Evolutionary conservation across 441 rosid species (phyloP), one percentile per base, ranked within the genome.

Genomic region (Isatis lusitanica): DNA sequence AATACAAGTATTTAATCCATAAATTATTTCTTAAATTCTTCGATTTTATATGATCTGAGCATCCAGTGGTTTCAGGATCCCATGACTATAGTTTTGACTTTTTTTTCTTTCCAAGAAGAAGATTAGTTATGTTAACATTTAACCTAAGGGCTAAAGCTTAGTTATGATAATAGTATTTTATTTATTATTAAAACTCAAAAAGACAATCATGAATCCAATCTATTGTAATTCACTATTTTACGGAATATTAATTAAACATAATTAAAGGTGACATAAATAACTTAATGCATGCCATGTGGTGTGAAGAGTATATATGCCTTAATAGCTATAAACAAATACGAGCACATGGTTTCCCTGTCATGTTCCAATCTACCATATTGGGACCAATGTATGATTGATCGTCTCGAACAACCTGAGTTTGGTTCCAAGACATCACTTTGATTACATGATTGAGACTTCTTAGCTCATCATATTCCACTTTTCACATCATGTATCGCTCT

Each of bases 281-380:
- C 30, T 35, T 50, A 64, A 16, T 15, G 72, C 72, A 74, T 58
- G 63, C 38, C 16, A 5, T 58, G 9, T 58, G 43, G 35, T 58
- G 44, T 36, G 52, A 44, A 52, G 40, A 33, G 65, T 36, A 64
- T 21, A 70, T 70, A 59, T 58, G 44, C 62, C 28, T 43, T 35
- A 35, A 40, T 4, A 50, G 12, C 44, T 52, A 62, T 61, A 39
- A 62, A 65, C 40, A 56, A 73, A 72, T 58, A 64, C 59, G 42
- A 57, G 60, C 72, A 73, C 77, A 73, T 73, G 66, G 66, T 36
- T 58, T 30, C 42, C 60, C 73, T 74, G 62, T 74, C 72, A 74
- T 74, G 67, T 58, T 74, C 78, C 71, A 65, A 26, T 65, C 59
- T 24, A 73, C 42, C 52, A 73, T 18, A 58, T 58, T 39, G 52